A percentile compares a stretch with the other conserved stretches of the same genome.
These are phyloP conservation scores for Boletus pseudopeckii DNA, from an alignment of 768 basidiomycete species.

Conservation along the genomic window DNA sequence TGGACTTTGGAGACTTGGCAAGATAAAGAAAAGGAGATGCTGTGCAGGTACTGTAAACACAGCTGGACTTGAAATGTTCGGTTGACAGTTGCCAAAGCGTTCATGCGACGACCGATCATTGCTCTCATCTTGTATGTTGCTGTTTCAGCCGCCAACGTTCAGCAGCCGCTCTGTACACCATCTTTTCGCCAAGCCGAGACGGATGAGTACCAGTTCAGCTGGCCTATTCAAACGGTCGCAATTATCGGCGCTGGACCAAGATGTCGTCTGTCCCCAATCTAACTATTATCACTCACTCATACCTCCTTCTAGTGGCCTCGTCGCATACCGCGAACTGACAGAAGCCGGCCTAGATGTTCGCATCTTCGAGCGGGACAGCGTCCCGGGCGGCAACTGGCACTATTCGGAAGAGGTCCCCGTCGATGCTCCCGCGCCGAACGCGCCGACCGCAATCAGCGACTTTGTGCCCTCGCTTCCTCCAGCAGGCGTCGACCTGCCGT, in stretches of 20 bases:
- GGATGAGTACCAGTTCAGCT: slow-evolving; percentile 8
- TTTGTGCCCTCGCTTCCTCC: slow-evolving; percentile 12
- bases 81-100: too few relatives aligned
- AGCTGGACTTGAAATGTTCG: too few relatives aligned
- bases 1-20: too few relatives aligned
- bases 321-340: slow-evolving; percentile 12
- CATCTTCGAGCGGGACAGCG: slow-evolving; percentile 15
- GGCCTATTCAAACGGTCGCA: slow-evolving; percentile 15
- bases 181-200: background rate
- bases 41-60: too few relatives aligned
- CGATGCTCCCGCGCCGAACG: slow-evolving; percentile 12
- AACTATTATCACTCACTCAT: background rate
- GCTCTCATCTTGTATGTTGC: background rate
- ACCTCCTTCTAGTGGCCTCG: slow-evolving; percentile 5
- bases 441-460: background rate
- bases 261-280: background rate
- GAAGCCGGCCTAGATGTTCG: slow-evolving; percentile 17
- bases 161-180: background rate
- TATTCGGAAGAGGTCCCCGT: slow-evolving; percentile 12
- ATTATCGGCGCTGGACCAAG: slow-evolving; percentile 17
- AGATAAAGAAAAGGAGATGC: too few relatives aligned
- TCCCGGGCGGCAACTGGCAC: slow-evolving; percentile 14
- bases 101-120: background rate
- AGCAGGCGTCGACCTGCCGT: slow-evolving; percentile 1
- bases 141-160: background rate